A percentile compares a stretch with the other conserved stretches of the same genome.
These are phyloP conservation scores for Pseudogymnoascus sp. DNA, from an alignment of 2,329 filamentous ascomycete species.

Conservation along the genomic window DNA sequence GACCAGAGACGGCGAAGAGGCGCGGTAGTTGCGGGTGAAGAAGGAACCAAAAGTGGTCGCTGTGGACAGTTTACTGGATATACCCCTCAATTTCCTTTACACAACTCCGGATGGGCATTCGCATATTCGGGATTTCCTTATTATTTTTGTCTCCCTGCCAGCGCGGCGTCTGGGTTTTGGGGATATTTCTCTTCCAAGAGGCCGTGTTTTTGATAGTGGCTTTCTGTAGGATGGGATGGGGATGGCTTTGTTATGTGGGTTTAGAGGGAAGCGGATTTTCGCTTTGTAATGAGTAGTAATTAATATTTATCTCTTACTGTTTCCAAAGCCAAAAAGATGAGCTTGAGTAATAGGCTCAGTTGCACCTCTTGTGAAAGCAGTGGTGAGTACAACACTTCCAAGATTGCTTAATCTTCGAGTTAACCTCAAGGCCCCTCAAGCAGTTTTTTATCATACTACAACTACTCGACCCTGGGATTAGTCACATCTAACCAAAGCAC, in stretches of 20 bases:
- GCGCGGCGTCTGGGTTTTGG: conserved; percentile 2
- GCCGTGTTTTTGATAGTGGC: background rate
- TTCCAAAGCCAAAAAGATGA: background rate
- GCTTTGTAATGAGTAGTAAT: background rate
- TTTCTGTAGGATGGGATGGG: conserved; percentile 1
- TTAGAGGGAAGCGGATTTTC: background rate
- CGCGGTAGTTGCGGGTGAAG: background rate
- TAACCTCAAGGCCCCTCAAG: too few relatives aligned
- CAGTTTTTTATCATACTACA: too few relatives aligned
- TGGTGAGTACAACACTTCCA: too few relatives aligned
- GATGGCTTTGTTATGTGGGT: background rate
- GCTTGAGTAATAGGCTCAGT: too few relatives aligned
- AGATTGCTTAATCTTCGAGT: too few relatives aligned
- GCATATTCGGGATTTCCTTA: background rate
- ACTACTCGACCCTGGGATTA: too few relatives aligned
- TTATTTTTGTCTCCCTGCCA: background rate
- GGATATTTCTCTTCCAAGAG: background rate
- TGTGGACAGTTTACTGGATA: conserved; percentile 5
- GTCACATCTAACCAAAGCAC: background rate
- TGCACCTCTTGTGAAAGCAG: too few relatives aligned
- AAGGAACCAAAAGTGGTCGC: background rate
- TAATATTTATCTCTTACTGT: background rate
- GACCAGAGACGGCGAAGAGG: background rate
- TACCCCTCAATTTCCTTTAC: conserved; percentile 5
- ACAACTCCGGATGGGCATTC: background rate